Evolutionary conservation across 2,329 filamentous ascomycete species (phyloP).

Genomic region (Venturiaceae sp.): DNA sequence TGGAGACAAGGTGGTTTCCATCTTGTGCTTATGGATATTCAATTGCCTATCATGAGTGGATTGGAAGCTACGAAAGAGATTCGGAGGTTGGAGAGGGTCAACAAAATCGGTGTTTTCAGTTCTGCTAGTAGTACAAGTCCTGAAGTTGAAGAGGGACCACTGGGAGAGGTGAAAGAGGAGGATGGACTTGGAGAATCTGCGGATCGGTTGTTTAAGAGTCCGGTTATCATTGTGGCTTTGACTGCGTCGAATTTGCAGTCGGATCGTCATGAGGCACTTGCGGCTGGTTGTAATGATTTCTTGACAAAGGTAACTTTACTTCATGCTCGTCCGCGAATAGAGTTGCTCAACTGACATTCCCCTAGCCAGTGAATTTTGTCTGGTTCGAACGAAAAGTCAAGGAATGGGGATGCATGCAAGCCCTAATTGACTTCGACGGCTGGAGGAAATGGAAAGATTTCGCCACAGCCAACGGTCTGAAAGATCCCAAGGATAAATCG

Average conservation of each 20-base stretch:
- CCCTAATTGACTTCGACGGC: constrained; percentile 94
- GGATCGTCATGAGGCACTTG: constrained; percentile 87
- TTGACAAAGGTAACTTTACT: constrained; percentile 71
- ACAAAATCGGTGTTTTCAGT: constrained; percentile 84
- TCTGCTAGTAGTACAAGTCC: constrained; percentile 31
- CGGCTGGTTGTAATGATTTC: constrained; percentile 96
- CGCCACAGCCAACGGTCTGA: constrained; percentile 20
- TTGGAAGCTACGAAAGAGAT: constrained; percentile 94
- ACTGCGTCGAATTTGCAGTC: constrained; percentile 92
- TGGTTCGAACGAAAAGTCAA: constrained; percentile 97
- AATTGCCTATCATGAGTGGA: constrained; percentile 92
- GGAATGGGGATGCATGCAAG: constrained; percentile 99
- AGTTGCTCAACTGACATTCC: constrained; percentile 13
- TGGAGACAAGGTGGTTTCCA: constrained; percentile 92
- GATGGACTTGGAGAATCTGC: constrained; percentile 57
- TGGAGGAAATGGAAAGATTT: constrained; percentile 98
- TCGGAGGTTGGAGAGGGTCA: constrained; percentile 75
- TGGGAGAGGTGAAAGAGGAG: constrained; percentile 42
- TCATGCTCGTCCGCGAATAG: constrained; percentile 9
- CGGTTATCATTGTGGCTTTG: constrained; percentile 93
- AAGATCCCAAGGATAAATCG: constrained; percentile 1
- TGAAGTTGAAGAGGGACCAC: constrained; percentile 20
- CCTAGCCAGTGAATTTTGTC: constrained; percentile 87
- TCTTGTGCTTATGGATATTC: constrained; percentile 96
- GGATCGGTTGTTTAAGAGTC: constrained; percentile 72